Conservation (phyloP, 2,329 filamentous ascomycete species). For the Ophiostoma ips region DNA sequence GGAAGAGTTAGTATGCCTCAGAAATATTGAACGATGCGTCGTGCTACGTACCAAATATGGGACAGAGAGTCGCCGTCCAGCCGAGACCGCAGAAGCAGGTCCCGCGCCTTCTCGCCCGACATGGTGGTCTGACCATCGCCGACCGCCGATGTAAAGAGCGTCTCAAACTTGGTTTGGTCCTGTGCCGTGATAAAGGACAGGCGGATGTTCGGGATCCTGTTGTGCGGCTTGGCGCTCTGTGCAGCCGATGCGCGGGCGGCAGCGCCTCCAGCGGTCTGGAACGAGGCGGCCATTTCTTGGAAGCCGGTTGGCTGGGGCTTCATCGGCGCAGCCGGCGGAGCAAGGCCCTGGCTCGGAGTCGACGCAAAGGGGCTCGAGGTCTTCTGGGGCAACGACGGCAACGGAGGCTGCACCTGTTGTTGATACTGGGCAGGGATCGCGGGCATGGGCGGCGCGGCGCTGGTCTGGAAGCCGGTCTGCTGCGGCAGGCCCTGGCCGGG, state of each 20-base stretch:
- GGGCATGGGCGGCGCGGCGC: slow-evolving; percentile 40
- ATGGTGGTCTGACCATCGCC: slow-evolving; percentile 71
- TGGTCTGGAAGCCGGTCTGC: slow-evolving; percentile 43
- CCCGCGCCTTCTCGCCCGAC: slow-evolving; percentile 83
- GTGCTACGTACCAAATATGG: slow-evolving; percentile 63
- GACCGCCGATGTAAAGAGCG: slow-evolving; percentile 89
- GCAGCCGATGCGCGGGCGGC: slow-evolving; percentile 26
- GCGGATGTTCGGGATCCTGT: slow-evolving; percentile 84
- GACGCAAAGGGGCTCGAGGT: slow-evolving; percentile 35
- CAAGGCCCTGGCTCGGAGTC: slow-evolving; percentile 20
- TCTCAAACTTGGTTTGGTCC: slow-evolving; percentile 95
- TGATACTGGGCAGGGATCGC: slow-evolving; percentile 47
- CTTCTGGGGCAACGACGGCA: slow-evolving; percentile 22
- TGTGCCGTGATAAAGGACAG: slow-evolving; percentile 90
- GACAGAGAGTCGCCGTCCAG: slow-evolving; percentile 77
- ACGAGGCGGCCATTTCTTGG: slow-evolving; percentile 52
- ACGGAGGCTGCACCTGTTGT: slow-evolving; percentile 24
- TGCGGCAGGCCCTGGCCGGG: slow-evolving; percentile 34
- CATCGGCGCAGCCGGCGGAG: slow-evolving; percentile 40
- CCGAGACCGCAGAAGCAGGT: slow-evolving; percentile 77
- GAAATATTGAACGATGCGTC: background rate
- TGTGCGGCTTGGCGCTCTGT: slow-evolving; percentile 37
- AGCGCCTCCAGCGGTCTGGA: slow-evolving; percentile 34
- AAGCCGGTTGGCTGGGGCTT: slow-evolving; percentile 55
- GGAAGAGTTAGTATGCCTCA: background rate